Percentiles rank a stretch among this genome's conserved stretches.
These are phyloP conservation scores for Rubroboletus pulcherrimus DNA, from an alignment of 768 basidiomycete genomes.

Conservation along the genomic window DNA sequence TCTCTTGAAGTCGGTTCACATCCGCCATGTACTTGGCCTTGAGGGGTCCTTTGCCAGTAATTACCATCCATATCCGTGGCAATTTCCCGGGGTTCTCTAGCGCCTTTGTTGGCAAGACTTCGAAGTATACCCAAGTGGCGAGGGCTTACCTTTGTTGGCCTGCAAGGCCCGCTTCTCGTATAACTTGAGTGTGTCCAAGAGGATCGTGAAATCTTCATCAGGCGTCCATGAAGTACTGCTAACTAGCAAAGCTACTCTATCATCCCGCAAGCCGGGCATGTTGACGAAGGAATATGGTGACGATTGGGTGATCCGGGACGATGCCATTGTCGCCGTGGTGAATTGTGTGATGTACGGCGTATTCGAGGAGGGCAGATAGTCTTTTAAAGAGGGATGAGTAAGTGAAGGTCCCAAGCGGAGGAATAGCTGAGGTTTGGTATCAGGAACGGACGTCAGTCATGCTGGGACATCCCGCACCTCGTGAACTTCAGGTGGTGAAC, in stretches of 20 bases:
- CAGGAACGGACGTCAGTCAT: neutral
- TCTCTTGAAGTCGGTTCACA: conserved; percentile 51
- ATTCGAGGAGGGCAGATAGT: conserved; percentile 52
- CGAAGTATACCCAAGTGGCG: neutral
- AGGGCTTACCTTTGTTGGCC: conserved; percentile 18
- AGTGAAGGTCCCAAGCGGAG: conserved; percentile 42
- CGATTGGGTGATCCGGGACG: conserved; percentile 22
- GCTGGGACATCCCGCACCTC: conserved; percentile 46
- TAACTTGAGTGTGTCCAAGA: conserved; percentile 65
- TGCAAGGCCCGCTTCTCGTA: conserved; percentile 63
- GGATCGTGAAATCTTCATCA: conserved; percentile 90
- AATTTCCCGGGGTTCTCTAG: conserved; percentile 34
- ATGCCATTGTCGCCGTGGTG: conserved; percentile 39
- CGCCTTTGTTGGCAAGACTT: neutral
- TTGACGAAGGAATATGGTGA: conserved; percentile 15
- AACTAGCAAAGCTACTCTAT: conserved; percentile 82
- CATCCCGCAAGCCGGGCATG: conserved; percentile 53
- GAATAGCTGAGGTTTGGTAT: conserved; percentile 41
- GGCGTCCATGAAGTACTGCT: conserved; percentile 97
- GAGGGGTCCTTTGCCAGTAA: conserved; percentile 90
- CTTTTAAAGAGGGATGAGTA: conserved; percentile 32
- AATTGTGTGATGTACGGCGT: conserved; percentile 60
- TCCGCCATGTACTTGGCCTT: conserved; percentile 68
- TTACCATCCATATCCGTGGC: conserved; percentile 76
- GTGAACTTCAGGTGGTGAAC: conserved; percentile 68